These are phyloP conservation scores for Amanita rimosa DNA, from an alignment of 768 basidiomycete species.

Conservation along the genomic window DNA sequence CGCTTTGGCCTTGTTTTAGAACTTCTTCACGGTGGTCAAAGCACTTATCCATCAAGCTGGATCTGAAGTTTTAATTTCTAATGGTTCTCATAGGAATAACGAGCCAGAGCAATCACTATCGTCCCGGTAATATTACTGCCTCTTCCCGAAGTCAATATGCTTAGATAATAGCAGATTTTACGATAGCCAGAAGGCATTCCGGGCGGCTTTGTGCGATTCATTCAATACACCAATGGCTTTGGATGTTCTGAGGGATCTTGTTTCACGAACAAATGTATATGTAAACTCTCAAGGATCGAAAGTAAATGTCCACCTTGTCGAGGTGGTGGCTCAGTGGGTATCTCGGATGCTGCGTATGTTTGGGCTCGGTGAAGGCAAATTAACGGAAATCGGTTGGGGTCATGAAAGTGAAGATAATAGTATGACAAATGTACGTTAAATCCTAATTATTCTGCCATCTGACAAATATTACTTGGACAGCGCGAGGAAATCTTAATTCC, in stretches of 20 bases:
- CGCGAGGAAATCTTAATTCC: conserved; percentile 82
- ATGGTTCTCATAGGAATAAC: conserved; percentile 58
- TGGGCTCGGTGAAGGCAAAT: conserved; percentile 65
- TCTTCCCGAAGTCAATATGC: background rate
- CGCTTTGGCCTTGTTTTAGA: conserved; percentile 32
- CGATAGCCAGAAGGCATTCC: conserved; percentile 67
- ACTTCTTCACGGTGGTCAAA: conserved; percentile 86
- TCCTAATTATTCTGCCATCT: background rate
- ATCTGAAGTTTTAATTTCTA: conserved; percentile 34
- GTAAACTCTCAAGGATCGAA: conserved; percentile 54
- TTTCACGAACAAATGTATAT: conserved; percentile 83
- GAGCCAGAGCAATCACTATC: conserved; percentile 57
- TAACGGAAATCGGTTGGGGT: conserved; percentile 77
- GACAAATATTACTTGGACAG: conserved; percentile 26
- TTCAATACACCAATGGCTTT: conserved; percentile 91
- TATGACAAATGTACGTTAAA: conserved; percentile 38
- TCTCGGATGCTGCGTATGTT: conserved; percentile 69
- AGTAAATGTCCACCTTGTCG: conserved; percentile 49
- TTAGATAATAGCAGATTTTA: conserved; percentile 42
- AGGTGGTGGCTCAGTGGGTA: conserved; percentile 42
- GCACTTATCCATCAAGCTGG: conserved; percentile 57
- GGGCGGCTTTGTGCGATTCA: conserved; percentile 31
- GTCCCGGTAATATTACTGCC: conserved; percentile 33
- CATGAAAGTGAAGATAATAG: conserved; percentile 37
- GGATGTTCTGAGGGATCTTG: conserved; percentile 63